Evolutionary conservation across 73 alveolate species (phyloP).

Genomic region (Paramecium octaurelia): DNA sequence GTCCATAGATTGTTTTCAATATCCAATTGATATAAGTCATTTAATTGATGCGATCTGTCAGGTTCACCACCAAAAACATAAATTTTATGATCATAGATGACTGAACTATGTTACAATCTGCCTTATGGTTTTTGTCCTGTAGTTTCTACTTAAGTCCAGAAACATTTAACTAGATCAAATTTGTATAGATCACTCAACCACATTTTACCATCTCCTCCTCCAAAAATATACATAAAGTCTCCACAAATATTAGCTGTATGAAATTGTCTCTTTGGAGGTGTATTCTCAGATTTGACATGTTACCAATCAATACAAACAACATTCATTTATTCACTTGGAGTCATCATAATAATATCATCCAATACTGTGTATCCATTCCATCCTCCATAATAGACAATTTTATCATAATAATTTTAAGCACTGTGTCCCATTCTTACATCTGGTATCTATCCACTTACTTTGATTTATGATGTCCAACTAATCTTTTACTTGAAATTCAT

Average conservation of each 20-base stretch:
- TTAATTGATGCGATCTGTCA: constrained; percentile 71
- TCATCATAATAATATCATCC: constrained; percentile 67
- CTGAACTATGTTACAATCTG: constrained; percentile 79
- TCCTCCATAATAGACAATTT: constrained; percentile 80
- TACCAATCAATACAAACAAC: not conserved
- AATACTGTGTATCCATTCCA: constrained; percentile 83
- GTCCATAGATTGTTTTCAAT: constrained; percentile 58
- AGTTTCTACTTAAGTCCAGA: constrained; percentile 69
- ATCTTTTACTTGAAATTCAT: not conserved
- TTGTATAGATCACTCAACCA: constrained; percentile 76
- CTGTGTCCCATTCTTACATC: constrained; percentile 87
- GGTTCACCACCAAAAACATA: constrained; percentile 87
- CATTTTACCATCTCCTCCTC: constrained; percentile 87
- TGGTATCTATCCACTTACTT: constrained; percentile 58
- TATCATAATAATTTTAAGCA: constrained; percentile 68
- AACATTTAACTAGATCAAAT: constrained; percentile 64
- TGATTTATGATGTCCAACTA: constrained; percentile 51
- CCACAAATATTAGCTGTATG: constrained; percentile 79
- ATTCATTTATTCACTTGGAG: constrained; percentile 64
- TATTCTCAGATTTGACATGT: constrained; percentile 33
- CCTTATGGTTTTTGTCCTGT: constrained; percentile 76
- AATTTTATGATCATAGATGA: constrained; percentile 65
- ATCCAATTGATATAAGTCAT: constrained; percentile 76
- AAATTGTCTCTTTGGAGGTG: constrained; percentile 77
- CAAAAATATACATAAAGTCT: constrained; percentile 76